Conservation (phyloP, 768 basidiomycete genomes). For the Pulveroboletus sp. region DNA sequence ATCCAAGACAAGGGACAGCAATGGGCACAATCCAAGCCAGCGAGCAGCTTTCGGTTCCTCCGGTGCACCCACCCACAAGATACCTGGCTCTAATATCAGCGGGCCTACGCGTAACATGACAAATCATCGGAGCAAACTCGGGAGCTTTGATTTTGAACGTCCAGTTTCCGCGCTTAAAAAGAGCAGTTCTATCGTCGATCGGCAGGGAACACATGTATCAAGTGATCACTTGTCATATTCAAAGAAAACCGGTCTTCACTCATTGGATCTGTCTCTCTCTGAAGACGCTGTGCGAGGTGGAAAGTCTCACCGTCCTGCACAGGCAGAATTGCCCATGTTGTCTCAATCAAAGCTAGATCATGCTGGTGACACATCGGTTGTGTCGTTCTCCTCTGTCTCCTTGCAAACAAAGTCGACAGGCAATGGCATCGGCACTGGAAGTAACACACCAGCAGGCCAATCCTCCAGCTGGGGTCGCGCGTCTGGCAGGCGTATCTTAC, state of each 20-base stretch:
- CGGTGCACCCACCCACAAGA: slow-evolving; percentile 6
- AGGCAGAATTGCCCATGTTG: slow-evolving; percentile 16
- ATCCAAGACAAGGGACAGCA: slow-evolving; percentile 15
- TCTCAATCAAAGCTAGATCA: slow-evolving; percentile 35
- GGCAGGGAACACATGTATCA: slow-evolving; percentile 4
- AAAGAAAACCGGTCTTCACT: slow-evolving; percentile 13
- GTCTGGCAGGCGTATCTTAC: slow-evolving; percentile 36
- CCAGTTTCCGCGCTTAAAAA: slow-evolving; percentile 42
- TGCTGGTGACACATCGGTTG: slow-evolving; percentile 31
- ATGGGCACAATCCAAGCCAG: slow-evolving; percentile 25
- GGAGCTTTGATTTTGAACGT: slow-evolving; percentile 74
- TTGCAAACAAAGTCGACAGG: slow-evolving; percentile 40
- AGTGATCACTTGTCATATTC: slow-evolving; percentile 7
- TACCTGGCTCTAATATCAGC: slow-evolving; percentile 3
- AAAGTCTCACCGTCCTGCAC: slow-evolving; percentile 13
- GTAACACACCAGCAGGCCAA: slow-evolving; percentile 32
- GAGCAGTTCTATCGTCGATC: slow-evolving; percentile 26
- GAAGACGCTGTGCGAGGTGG: slow-evolving; percentile 21
- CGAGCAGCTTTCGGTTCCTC: slow-evolving; percentile 11
- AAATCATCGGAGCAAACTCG: slow-evolving; percentile 52
- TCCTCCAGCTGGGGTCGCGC: slow-evolving; percentile 58
- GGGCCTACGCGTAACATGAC: slow-evolving; percentile 25
- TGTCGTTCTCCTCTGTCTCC: slow-evolving; percentile 30
- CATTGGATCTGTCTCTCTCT: slow-evolving; percentile 25
- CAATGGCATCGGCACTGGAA: slow-evolving; percentile 16